A percentile compares a stretch with the other conserved stretches of the same genome.
Evolutionary conservation across 805 yeast species (phyloP).

Genomic region (Candida jianshihensis): DNA sequence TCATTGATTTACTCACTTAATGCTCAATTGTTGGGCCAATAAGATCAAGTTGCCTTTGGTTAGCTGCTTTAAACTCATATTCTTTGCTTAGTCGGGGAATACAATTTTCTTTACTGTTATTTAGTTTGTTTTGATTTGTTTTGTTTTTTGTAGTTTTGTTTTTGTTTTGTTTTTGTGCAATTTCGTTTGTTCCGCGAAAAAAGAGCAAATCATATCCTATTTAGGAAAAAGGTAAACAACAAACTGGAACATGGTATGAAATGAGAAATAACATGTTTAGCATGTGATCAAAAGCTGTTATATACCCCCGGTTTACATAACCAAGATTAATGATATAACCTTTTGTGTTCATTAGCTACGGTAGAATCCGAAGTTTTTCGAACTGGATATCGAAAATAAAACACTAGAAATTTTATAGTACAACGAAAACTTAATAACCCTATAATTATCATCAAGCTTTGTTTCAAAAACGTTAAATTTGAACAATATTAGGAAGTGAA

Average conservation of each 20-base stretch:
- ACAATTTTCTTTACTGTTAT: constrained; percentile 1
- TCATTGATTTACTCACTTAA: constrained; percentile 30
- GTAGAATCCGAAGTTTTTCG: too few relatives aligned
- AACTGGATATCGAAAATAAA: too few relatives aligned
- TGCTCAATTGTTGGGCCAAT: constrained; percentile 28
- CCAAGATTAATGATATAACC: too few relatives aligned
- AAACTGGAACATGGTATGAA: background rate
- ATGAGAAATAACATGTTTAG: background rate
- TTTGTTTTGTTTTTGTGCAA: constrained; percentile 4
- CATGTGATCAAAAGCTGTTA: too few relatives aligned
- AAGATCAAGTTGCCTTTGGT: constrained; percentile 31
- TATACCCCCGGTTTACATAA: too few relatives aligned
- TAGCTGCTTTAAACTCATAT: constrained; percentile 28
- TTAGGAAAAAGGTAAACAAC: constrained; percentile 17
- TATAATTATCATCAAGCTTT: too few relatives aligned
- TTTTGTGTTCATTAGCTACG: too few relatives aligned
- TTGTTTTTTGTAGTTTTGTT: constrained; percentile 3
- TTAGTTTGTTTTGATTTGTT: constrained; percentile 3
- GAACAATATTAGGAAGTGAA: too few relatives aligned
- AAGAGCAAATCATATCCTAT: constrained; percentile 3
- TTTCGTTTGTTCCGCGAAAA: constrained; percentile 3
- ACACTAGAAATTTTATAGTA: too few relatives aligned
- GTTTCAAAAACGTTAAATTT: too few relatives aligned
- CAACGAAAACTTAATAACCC: too few relatives aligned
- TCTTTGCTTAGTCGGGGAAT: too few relatives aligned